Conservation (phyloP, 176 grass and related monocot species). For the Lolium rigidum region DNA sequence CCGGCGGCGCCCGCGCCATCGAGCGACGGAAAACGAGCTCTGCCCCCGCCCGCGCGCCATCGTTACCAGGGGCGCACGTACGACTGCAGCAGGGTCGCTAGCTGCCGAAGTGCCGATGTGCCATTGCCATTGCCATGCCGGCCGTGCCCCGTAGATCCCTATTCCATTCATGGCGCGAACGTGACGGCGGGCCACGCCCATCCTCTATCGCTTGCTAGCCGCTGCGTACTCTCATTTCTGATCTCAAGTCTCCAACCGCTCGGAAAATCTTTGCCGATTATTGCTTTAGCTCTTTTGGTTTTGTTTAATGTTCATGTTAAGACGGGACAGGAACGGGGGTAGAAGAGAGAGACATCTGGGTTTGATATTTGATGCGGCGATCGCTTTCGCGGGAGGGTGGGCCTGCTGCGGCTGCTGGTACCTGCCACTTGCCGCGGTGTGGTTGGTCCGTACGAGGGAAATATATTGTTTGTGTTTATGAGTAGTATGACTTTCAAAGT, state of each 20-base stretch:
- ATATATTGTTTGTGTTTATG: no score
- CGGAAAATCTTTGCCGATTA: not conserved
- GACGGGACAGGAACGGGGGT: not conserved
- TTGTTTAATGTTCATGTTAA: not conserved
- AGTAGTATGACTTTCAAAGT: no score
- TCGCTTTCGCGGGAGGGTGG: not conserved
- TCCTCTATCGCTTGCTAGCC: not conserved
- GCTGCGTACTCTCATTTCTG: not conserved
- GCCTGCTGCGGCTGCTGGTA: not conserved
- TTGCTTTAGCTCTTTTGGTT: not conserved
- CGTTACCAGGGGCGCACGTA: not conserved
- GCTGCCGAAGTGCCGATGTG: not conserved
- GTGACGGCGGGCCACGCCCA: not conserved
- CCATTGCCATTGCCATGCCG: not conserved
- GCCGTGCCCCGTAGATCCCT: not conserved
- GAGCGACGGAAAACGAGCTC: not conserved
- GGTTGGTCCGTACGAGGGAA: not conserved
- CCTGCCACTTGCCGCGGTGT: constrained; percentile 19
- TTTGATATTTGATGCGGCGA: not conserved
- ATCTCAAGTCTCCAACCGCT: not conserved
- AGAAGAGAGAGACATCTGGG: not conserved
- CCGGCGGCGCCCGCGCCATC: constrained; percentile 22
- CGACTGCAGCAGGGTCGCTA: not conserved
- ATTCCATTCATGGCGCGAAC: constrained; percentile 27
- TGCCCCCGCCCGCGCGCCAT: not conserved